Evolutionary conservation across 2,329 filamentous ascomycete species (phyloP).

Genomic region (Alternaria ventricosa): DNA sequence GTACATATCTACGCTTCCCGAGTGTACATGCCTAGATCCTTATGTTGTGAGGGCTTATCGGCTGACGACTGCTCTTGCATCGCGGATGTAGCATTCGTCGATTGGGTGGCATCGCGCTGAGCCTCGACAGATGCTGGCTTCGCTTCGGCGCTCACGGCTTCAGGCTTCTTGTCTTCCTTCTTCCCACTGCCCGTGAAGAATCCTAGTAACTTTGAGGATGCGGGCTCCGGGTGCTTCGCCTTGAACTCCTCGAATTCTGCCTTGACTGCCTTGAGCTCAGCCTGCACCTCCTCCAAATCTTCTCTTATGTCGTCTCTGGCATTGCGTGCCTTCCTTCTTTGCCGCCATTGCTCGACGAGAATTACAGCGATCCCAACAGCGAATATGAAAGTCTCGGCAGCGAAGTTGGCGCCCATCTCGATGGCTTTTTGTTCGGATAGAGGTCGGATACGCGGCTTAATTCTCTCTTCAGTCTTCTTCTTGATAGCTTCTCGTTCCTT

Average conservation of each 20-base stretch:
- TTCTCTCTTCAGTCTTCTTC: conserved; percentile 48
- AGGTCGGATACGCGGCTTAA: conserved; percentile 64
- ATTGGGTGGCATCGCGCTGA: not conserved
- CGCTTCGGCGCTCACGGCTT: conserved; percentile 13
- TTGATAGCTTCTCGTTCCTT: conserved; percentile 57
- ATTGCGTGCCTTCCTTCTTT: conserved; percentile 65
- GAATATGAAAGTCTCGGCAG: conserved; percentile 71
- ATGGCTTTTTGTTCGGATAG: conserved; percentile 72
- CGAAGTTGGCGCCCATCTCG: conserved; percentile 72
- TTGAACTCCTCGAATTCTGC: conserved; percentile 52
- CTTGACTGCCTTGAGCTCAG: conserved; percentile 48
- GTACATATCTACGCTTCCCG: not conserved
- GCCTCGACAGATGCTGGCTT: not conserved
- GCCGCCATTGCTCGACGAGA: conserved; percentile 67
- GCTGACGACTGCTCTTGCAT: not conserved
- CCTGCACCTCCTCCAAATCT: conserved; percentile 64
- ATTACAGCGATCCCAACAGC: conserved; percentile 68
- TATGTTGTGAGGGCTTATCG: not conserved
- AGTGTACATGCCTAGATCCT: not conserved
- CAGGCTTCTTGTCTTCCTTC: conserved; percentile 24
- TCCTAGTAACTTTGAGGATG: conserved; percentile 34
- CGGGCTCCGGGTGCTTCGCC: conserved; percentile 39
- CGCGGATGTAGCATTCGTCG: not conserved
- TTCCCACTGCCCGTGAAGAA: conserved; percentile 38
- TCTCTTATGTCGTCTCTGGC: conserved; percentile 67